Evolutionary conservation across 768 basidiomycete genomes (phyloP).

Genomic region (Termitomyces sp.): DNA sequence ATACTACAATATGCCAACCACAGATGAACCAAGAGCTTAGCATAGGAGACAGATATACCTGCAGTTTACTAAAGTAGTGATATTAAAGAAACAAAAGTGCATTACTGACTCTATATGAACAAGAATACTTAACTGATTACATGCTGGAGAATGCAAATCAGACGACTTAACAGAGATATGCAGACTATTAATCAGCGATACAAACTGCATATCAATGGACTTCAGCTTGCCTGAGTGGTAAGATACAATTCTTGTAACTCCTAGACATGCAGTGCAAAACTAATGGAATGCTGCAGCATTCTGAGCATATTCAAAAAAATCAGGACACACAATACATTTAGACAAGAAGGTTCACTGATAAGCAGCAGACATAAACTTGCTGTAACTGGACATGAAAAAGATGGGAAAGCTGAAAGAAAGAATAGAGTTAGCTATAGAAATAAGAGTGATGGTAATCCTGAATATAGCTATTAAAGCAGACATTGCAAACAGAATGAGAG

Average conservation of each 20-base stretch:
- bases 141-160: neutral
- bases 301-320: slow-evolving; percentile 16
- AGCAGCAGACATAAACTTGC: slow-evolving; percentile 5
- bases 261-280: slow-evolving; percentile 25
- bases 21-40: slow-evolving; percentile 14
- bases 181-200: neutral
- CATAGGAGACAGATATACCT: slow-evolving; percentile 18
- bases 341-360: slow-evolving; percentile 13
- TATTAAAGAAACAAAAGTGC: slow-evolving; percentile 32
- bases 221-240: slow-evolving; percentile 12
- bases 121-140: neutral
- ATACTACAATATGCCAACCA: slow-evolving; percentile 11
- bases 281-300: slow-evolving; percentile 32
- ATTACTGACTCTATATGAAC: slow-evolving; percentile 19
- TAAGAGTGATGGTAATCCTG: slow-evolving; percentile 32
- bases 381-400: slow-evolving; percentile 3
- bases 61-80: slow-evolving; percentile 28
- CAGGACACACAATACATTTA: slow-evolving; percentile 19
- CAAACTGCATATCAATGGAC: slow-evolving; percentile 19
- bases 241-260: slow-evolving; percentile 29
- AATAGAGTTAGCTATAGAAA: slow-evolving; percentile 29
- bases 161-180: neutral
- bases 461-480: slow-evolving; percentile 35
- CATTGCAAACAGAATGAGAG: slow-evolving; percentile 37
- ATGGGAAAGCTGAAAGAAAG: slow-evolving; percentile 16